Evolutionary conservation across 2,329 filamentous ascomycete species (phyloP).

Genomic region (Teratosphaeria gauchensis): DNA sequence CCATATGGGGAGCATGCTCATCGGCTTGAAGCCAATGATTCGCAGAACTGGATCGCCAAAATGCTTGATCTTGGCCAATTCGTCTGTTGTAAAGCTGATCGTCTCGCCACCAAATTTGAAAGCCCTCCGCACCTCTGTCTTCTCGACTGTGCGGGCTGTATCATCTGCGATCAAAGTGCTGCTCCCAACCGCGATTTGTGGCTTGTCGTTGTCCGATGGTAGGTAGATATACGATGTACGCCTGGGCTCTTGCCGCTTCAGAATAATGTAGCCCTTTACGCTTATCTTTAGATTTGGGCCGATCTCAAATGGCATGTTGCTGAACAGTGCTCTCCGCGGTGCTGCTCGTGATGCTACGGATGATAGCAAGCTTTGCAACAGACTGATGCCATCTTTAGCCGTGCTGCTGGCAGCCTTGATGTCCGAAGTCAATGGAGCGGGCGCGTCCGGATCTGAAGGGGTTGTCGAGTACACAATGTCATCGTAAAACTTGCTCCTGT

Average conservation of each 20-base stretch:
- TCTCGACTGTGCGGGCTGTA: slow-evolving; percentile 65
- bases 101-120: slow-evolving; percentile 94
- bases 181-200: slow-evolving; percentile 66
- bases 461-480: slow-evolving; percentile 80
- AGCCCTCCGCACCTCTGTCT: slow-evolving; percentile 74
- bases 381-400: slow-evolving; percentile 63
- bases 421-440: slow-evolving; percentile 41
- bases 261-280: slow-evolving; percentile 83
- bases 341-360: slow-evolving; percentile 87
- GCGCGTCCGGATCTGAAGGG: slow-evolving; percentile 59
- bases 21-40: slow-evolving; percentile 87
- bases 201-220: slow-evolving; percentile 59
- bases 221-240: slow-evolving; percentile 82
- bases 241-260: slow-evolving; percentile 73
- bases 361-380: slow-evolving; percentile 71
- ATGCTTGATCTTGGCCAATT: slow-evolving; percentile 65
- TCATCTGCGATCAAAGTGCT: slow-evolving; percentile 71
- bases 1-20: slow-evolving; percentile 67
- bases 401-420: slow-evolving; percentile 50
- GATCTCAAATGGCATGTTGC: slow-evolving; percentile 76
- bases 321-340: slow-evolving; percentile 76
- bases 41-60: slow-evolving; percentile 78
- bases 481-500: slow-evolving; percentile 82
- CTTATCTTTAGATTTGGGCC: slow-evolving; percentile 77
- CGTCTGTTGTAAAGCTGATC: slow-evolving; percentile 74